These are phyloP conservation scores for Astrocystis sublimbata DNA, from an alignment of 495 filamentous ascomycete genomes.

Conservation along the genomic window DNA sequence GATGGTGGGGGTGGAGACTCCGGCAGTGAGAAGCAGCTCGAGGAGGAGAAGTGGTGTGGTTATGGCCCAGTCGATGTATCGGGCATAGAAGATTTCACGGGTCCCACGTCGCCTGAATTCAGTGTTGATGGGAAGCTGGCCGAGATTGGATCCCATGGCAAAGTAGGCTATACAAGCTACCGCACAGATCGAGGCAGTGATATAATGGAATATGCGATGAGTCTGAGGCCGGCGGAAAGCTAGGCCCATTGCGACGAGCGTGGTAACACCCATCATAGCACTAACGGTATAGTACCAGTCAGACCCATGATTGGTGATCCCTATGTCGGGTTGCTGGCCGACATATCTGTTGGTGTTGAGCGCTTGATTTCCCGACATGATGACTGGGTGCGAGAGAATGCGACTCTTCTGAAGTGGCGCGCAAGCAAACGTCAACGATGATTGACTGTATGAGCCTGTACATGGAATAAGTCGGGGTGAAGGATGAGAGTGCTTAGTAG, in stretches of 20 bases:
- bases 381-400: conserved; percentile 4
- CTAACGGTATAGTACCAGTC: conserved; percentile 55
- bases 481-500: background rate
- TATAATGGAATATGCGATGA: conserved; percentile 70
- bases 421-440: background rate
- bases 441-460: background rate
- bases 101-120: conserved; percentile 49
- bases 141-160: conserved; percentile 67
- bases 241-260: conserved; percentile 45
- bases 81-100: conserved; percentile 70
- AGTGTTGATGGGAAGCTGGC: conserved; percentile 61
- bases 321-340: conserved; percentile 47
- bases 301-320: conserved; percentile 62
- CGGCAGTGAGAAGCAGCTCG: conserved; percentile 63
- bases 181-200: conserved; percentile 59
- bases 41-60: conserved; percentile 55
- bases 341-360: conserved; percentile 49
- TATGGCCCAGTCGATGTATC: conserved; percentile 66
- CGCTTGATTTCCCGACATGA: conserved; percentile 46
- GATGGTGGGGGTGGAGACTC: conserved; percentile 65
- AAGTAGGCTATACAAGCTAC: conserved; percentile 69
- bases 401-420: background rate
- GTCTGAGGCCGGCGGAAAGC: conserved; percentile 50
- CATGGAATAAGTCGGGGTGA: background rate
- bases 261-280: conserved; percentile 48